Evolutionary conservation across 306 rosid species (phyloP).

Genomic region (Carpinus fangiana): DNA sequence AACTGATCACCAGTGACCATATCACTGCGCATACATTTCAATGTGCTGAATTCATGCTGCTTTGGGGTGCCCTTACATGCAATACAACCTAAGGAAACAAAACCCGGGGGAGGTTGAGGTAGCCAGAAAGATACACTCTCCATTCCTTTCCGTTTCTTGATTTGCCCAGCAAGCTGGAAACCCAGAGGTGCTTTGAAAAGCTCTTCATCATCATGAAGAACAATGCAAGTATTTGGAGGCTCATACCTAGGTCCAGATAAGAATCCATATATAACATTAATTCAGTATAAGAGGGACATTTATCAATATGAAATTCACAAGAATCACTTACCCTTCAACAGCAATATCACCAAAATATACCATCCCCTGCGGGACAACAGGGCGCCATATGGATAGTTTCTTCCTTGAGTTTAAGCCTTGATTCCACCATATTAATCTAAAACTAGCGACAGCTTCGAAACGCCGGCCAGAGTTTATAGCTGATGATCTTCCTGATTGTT

Average conservation of each 20-base stretch:
- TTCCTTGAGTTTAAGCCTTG: conserved; percentile 74
- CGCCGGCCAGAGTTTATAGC: conserved; percentile 55
- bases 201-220: conserved; percentile 72
- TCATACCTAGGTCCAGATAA: conserved; percentile 62
- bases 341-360: conserved; percentile 90
- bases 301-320: conserved; percentile 15
- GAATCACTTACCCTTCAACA: conserved; percentile 60
- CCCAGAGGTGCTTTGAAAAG: conserved; percentile 70
- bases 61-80: conserved; percentile 82
- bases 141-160: conserved; percentile 87
- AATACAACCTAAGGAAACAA: conserved; percentile 87
- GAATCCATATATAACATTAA: conserved; percentile 11
- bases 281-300: conserved; percentile 15
- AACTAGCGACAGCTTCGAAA: conserved; percentile 80
- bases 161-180: conserved; percentile 80
- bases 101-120: conserved; percentile 96
- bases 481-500: conserved; percentile 45
- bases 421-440: conserved; percentile 90
- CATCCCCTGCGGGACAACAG: conserved; percentile 76
- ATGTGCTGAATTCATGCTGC: conserved; percentile 61
- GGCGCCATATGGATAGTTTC: conserved; percentile 89
- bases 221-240: conserved; percentile 84
- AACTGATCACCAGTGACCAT: conserved; percentile 81
- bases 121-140: conserved; percentile 85
- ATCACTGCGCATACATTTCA: conserved; percentile 89